Conservation (phyloP, 2,329 filamentous ascomycete species). For the Paracoccidioides lutzii region DNA sequence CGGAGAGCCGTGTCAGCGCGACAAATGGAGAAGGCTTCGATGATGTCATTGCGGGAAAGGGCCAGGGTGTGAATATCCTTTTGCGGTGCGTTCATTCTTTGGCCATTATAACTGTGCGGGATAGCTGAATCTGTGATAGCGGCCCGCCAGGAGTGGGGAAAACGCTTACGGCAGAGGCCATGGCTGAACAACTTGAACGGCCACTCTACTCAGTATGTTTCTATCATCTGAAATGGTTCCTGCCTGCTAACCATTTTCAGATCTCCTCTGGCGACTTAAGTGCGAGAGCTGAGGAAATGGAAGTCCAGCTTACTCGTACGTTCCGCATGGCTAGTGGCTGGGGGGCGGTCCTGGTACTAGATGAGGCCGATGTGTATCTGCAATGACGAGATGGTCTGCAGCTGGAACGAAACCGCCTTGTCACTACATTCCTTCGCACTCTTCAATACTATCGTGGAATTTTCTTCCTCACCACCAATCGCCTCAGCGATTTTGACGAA, state of each 20-base stretch:
- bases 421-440: constrained; percentile 9
- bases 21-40: too few relatives aligned
- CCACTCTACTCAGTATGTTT: too few relatives aligned
- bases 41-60: too few relatives aligned
- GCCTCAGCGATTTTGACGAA: constrained; percentile 1
- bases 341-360: constrained; percentile 8
- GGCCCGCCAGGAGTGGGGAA: too few relatives aligned
- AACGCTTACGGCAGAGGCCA: too few relatives aligned
- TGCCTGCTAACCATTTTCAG: not conserved
- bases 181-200: too few relatives aligned
- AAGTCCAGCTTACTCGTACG: constrained; percentile 3
- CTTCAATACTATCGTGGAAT: constrained; percentile 17
- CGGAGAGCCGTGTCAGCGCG: too few relatives aligned
- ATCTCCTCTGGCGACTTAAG: not conserved
- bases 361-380: constrained; percentile 8
- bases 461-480: constrained; percentile 22
- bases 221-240: too few relatives aligned
- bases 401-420: not conserved
- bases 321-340: constrained; percentile 5
- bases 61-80: too few relatives aligned
- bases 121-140: too few relatives aligned
- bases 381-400: not conserved
- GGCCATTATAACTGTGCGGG: too few relatives aligned
- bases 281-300: constrained; percentile 1
- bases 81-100: too few relatives aligned